Evolutionary conservation across 2,329 filamentous ascomycete genomes (phyloP).

Genomic region (Eutypella sp.): DNA sequence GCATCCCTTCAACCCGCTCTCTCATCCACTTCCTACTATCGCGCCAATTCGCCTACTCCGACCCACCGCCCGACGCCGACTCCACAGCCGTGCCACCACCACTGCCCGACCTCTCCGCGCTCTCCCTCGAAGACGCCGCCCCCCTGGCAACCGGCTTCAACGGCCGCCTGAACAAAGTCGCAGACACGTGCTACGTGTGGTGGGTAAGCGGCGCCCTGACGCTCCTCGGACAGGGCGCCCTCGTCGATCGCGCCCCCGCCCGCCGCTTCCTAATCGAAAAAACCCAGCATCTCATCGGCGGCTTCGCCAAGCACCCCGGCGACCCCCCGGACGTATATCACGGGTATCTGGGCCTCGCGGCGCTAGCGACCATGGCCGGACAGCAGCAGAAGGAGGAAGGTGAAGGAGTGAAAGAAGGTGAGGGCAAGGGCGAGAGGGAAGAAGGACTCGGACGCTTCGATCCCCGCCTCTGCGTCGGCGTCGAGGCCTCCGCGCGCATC

Average conservation of each 20-base stretch:
- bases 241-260: slow-evolving; percentile 57
- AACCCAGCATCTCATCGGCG: slow-evolving; percentile 81
- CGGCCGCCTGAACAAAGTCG: slow-evolving; percentile 83
- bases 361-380: slow-evolving; percentile 62
- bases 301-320: slow-evolving; percentile 69
- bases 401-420: not conserved
- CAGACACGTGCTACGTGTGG: slow-evolving; percentile 94
- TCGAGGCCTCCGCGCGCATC: slow-evolving; percentile 50
- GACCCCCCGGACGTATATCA: slow-evolving; percentile 78
- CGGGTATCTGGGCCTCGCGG: slow-evolving; percentile 80
- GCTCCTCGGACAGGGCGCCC: slow-evolving; percentile 51
- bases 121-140: slow-evolving; percentile 25
- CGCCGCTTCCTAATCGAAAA: slow-evolving; percentile 78
- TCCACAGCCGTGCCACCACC: slow-evolving; percentile 41
- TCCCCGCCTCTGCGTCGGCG: slow-evolving; percentile 69
- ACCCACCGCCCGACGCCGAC: slow-evolving; percentile 38
- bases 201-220: slow-evolving; percentile 73
- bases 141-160: slow-evolving; percentile 63
- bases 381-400: slow-evolving; percentile 1
- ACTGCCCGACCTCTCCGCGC: slow-evolving; percentile 28
- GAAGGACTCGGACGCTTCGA: slow-evolving; percentile 66
- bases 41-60: slow-evolving; percentile 56
- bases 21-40: slow-evolving; percentile 53
- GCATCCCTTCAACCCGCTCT: slow-evolving; percentile 33
- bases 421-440: slow-evolving; percentile 40